Conservation (phyloP, 1,284 basidiomycete genomes). For the Tilletia indica region DNA sequence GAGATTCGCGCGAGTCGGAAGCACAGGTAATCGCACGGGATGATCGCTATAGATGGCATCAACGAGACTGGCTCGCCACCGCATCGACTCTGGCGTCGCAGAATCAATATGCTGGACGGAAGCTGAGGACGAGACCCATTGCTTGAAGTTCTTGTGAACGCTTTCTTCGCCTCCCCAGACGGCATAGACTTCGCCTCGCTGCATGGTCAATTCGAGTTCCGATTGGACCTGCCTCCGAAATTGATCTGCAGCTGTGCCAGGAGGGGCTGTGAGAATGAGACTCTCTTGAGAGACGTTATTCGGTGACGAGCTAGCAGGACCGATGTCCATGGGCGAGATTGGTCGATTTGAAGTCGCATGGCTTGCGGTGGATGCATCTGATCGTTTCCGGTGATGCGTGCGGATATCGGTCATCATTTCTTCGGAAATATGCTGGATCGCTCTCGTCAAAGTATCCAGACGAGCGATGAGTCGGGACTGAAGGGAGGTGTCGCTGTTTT, state of each 20-base stretch:
- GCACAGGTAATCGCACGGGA: neutral
- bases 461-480: neutral
- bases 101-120: neutral
- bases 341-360: neutral
- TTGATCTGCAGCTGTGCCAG: neutral
- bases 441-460: neutral
- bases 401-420: neutral
- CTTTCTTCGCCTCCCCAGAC: neutral
- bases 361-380: neutral
- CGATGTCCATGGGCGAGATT: neutral
- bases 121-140: neutral
- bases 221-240: conserved; percentile 2
- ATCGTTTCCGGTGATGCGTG: neutral
- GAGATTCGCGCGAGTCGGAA: neutral
- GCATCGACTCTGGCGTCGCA: neutral
- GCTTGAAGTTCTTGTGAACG: neutral
- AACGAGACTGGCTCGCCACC: neutral
- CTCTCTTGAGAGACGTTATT: conserved; percentile 3
- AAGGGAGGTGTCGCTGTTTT: neutral
- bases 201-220: neutral
- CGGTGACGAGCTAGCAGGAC: neutral
- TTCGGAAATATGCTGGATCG: neutral
- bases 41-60: neutral
- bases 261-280: conserved; percentile 1
- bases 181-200: neutral